Conservation (phyloP, 768 basidiomycete species). For the Trametes cubensis region DNA sequence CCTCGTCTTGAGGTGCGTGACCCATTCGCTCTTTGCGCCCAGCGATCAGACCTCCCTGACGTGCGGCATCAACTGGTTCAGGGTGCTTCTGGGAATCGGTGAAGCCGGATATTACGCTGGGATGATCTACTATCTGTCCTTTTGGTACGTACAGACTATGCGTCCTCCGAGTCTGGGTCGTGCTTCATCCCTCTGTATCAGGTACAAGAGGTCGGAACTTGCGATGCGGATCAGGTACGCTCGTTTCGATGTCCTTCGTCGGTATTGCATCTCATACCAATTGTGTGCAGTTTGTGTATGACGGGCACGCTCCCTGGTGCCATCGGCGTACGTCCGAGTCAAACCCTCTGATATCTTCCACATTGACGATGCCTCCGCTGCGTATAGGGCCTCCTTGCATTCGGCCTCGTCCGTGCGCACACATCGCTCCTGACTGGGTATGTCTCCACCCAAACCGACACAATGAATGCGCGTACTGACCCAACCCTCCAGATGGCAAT, state of each 20-base stretch:
- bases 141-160: conserved; percentile 41
- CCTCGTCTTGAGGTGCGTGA: conserved; percentile 47
- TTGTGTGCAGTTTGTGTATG: conserved; percentile 49
- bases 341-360: background rate
- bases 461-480: background rate
- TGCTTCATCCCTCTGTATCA: background rate
- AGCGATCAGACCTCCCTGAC: background rate
- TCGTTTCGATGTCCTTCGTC: background rate
- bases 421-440: conserved; percentile 48
- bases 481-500: conserved; percentile 51
- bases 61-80: conserved; percentile 20
- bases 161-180: no score
- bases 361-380: background rate
- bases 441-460: background rate
- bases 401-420: conserved; percentile 55
- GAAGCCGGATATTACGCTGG: conserved; percentile 64
- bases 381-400: conserved; percentile 54
- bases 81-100: conserved; percentile 62
- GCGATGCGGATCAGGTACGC: conserved; percentile 51
- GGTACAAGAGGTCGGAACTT: conserved; percentile 48
- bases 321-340: conserved; percentile 44
- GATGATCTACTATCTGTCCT: conserved; percentile 63
- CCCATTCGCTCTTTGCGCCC: background rate
- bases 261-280: background rate
- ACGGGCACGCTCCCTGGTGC: conserved; percentile 60